Base-by-base conservation (phyloP, 2,329 filamentous ascomycete genomes). In the Exophiala mesophila region DNA sequence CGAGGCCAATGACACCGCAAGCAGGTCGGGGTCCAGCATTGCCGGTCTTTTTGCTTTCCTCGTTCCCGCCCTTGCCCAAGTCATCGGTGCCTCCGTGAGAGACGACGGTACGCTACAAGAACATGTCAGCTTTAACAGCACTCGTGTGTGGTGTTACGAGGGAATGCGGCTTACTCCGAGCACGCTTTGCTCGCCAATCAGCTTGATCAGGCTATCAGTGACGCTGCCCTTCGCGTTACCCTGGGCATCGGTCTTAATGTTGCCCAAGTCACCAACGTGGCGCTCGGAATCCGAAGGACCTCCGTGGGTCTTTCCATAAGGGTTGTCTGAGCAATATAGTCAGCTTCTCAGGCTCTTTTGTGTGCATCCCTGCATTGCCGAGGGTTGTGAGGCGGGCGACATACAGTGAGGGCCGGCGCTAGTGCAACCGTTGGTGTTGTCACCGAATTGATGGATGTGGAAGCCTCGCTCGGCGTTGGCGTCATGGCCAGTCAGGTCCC, bases 371-470 rank as follows among this genome's bases (percentile, higher is more conserved):
- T n/a, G n/a, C n/a, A n/a, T n/a, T n/a, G n/a, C n/a, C n/a, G n/a
- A n/a, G n/a, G n/a, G n/a, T n/a, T 18, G 16, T 26, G 29, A 15
- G 18, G 16, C 5, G 10, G 2, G 3, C 2, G 7, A 72, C 86
- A 66, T 75, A 94, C 88, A 98, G 77, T 98, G 92, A 70, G 92
- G 90, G 41, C 92, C 92, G 57, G 92, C 92, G 57, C 86, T 94
- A 56, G 90, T 97, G 85, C 92, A 98, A 69, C 92, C 92, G 74
- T 98, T 98, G 78, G 92, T 97, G 80, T 97, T 97, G 80, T 97
- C 92, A 68, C 92, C 92, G 64, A 95, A 98, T 69, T 92, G 87
- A 77, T 98, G 92, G 64, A 98, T 83, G 78, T 98, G 92, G 79
- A 97, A 88, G 70, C 88, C 92, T 72, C 92, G 90, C 82, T 94